A percentile compares a stretch with the other conserved stretches of the same genome.
phyloP scores from a whole-genome alignment of 2,329 filamentous ascomycete species.

The Fusarium nisikadoi region DNA sequence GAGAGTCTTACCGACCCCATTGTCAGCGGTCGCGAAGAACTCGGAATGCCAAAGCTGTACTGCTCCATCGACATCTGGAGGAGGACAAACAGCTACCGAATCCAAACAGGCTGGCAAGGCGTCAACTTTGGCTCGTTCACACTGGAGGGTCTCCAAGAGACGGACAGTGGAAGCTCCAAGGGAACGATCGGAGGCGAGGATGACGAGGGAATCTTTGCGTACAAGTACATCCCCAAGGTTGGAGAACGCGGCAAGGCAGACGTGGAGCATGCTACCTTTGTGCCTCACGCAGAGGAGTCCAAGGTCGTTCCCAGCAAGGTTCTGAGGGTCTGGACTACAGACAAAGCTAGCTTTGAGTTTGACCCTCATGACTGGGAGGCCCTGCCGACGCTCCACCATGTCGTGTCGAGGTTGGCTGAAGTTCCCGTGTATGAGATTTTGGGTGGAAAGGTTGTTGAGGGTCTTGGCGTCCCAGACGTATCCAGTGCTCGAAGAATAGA shows the following conservation, averaged over 20 bases:
- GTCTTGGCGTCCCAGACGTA: not conserved
- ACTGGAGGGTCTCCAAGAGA: not conserved
- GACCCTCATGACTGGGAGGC: not conserved
- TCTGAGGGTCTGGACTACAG: not conserved
- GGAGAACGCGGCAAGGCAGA: not conserved
- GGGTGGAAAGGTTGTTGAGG: not conserved
- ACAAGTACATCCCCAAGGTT: not conserved
- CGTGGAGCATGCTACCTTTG: not conserved
- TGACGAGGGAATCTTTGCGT: not conserved
- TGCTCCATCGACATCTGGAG: not conserved
- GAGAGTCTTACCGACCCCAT: conserved; percentile 65
- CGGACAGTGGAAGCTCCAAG: not conserved
- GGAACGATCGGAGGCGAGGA: not conserved
- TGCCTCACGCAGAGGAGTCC: not conserved
- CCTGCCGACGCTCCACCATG: not conserved
- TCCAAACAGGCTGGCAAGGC: not conserved
- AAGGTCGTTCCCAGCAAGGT: not conserved
- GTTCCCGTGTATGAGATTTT: not conserved
- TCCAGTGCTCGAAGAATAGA: not conserved
- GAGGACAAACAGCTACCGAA: not conserved
- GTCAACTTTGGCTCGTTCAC: not conserved
- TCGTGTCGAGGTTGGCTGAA: not conserved
- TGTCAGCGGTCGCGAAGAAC: conserved; percentile 67
- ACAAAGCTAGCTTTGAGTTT: not conserved
- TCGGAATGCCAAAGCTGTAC: conserved; percentile 53